phyloP scores from a whole-genome alignment of 2,329 filamentous ascomycete genomes.

The Trichoderma simmonsii region DNA sequence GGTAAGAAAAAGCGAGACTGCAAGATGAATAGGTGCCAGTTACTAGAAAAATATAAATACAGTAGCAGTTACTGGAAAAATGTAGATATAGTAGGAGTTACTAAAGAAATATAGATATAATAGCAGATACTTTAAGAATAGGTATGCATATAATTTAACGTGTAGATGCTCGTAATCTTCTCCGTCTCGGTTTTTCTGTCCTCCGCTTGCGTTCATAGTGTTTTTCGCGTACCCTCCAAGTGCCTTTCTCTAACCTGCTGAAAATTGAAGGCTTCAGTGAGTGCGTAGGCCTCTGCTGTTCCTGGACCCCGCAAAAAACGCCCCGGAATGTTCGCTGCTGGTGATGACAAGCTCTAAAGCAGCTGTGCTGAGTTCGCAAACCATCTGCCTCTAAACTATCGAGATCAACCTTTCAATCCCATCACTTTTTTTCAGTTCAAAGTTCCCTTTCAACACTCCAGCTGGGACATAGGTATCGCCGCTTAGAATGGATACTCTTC shows the following conservation, averaged over 20 bases:
- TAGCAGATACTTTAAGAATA: too few species aligned
- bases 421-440: not conserved
- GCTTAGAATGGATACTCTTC: constrained; percentile 50
- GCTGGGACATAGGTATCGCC: not conserved
- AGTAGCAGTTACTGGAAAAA: too few species aligned
- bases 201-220: not conserved
- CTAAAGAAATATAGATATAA: too few species aligned
- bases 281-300: constrained; percentile 7
- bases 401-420: not conserved
- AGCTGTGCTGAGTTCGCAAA: not conserved
- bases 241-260: not conserved
- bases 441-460: not conserved
- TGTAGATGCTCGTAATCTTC: too few species aligned
- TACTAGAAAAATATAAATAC: too few species aligned
- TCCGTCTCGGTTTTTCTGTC: too few species aligned
- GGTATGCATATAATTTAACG: too few species aligned
- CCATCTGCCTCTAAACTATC: not conserved
- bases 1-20: too few species aligned
- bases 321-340: not conserved
- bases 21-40: too few species aligned
- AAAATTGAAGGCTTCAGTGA: constrained; percentile 5
- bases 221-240: not conserved
- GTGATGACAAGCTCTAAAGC: constrained; percentile 9
- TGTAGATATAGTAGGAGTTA: too few species aligned
- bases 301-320: constrained; percentile 12